These are phyloP conservation scores for Gracilariopsis chorda DNA, from an alignment of 23 red algal genomes.

Conservation along the genomic window DNA sequence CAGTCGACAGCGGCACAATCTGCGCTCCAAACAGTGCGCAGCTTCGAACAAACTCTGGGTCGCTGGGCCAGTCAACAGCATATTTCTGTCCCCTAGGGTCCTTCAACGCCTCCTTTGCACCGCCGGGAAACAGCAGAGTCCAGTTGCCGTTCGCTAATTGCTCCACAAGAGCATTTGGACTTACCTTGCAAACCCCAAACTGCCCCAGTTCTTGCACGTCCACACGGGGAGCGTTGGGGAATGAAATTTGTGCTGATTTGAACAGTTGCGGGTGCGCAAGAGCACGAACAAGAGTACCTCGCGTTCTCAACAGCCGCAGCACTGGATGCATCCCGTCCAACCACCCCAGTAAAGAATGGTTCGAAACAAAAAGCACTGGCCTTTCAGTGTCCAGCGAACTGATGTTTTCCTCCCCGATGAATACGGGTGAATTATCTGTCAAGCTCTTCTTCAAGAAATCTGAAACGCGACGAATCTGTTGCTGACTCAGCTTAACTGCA, in stretches of 20 bases:
- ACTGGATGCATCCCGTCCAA: slow-evolving; percentile 67
- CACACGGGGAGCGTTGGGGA: neutral
- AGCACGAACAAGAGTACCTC: slow-evolving; percentile 53
- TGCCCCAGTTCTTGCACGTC: slow-evolving; percentile 4
- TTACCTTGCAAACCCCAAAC: slow-evolving; percentile 58
- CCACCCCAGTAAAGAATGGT: slow-evolving; percentile 90
- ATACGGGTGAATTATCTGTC: slow-evolving; percentile 52
- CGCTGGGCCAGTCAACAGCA: slow-evolving; percentile 68
- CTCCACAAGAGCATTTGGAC: slow-evolving; percentile 62
- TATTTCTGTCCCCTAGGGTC: slow-evolving; percentile 53
- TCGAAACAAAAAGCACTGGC: slow-evolving; percentile 92
- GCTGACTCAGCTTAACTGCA: neutral
- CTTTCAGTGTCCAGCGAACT: neutral
- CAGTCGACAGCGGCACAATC: slow-evolving; percentile 80
- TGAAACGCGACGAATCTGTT: neutral
- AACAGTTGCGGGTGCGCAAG: slow-evolving; percentile 86
- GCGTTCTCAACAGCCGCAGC: slow-evolving; percentile 41
- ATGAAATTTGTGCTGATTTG: neutral
- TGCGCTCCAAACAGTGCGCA: slow-evolving; percentile 65
- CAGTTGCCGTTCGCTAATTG: slow-evolving; percentile 47
- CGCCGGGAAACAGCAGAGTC: slow-evolving; percentile 91
- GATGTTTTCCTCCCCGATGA: slow-evolving; percentile 77
- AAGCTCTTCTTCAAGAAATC: neutral
- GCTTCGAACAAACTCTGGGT: slow-evolving; percentile 87
- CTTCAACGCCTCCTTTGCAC: slow-evolving; percentile 86